Conservation (phyloP, 352 stramenopile species). For the Globisporangium solare region DNA sequence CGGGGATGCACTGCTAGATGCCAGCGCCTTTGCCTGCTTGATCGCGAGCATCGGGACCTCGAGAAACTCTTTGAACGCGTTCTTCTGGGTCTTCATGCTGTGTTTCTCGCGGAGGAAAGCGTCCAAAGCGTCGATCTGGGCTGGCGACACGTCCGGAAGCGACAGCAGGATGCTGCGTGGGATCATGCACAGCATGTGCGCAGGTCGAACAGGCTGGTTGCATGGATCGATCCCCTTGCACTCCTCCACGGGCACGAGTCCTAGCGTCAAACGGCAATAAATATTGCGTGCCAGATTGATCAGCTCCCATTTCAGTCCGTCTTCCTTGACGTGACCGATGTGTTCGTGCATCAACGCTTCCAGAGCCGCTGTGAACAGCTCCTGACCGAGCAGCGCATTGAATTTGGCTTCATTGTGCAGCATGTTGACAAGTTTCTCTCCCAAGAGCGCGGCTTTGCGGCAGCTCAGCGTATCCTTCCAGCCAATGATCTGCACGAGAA, state of each 20-base stretch:
- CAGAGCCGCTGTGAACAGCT: slow-evolving; percentile 59
- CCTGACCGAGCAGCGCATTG: slow-evolving; percentile 41
- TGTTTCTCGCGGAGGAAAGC: slow-evolving; percentile 58
- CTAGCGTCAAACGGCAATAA: slow-evolving; percentile 66
- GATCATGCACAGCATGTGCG: slow-evolving; percentile 31
- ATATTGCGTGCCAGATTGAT: slow-evolving; percentile 83
- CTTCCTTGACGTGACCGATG: slow-evolving; percentile 66
- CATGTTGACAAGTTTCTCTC: slow-evolving; percentile 62
- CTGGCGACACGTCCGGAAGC: slow-evolving; percentile 39
- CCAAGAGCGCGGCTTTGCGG: slow-evolving; percentile 48
- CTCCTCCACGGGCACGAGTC: slow-evolving; percentile 64
- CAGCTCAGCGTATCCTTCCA: slow-evolving; percentile 77
- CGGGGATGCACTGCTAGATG: slow-evolving; percentile 23
- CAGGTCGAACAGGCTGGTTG: slow-evolving; percentile 55
- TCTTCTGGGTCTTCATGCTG: slow-evolving; percentile 82
- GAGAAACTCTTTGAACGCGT: slow-evolving; percentile 74
- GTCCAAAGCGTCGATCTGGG: slow-evolving; percentile 45
- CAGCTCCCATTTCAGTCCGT: slow-evolving; percentile 79
- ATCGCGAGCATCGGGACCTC: slow-evolving; percentile 62
- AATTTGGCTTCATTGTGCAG: slow-evolving; percentile 36
- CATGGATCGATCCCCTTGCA: slow-evolving; percentile 80
- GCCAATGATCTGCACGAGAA: slow-evolving; percentile 56
- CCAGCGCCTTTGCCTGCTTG: slow-evolving; percentile 30
- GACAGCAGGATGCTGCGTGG: slow-evolving; percentile 59
- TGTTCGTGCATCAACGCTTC: slow-evolving; percentile 52